Base-by-base conservation (phyloP, 129 eudicot genomes). In the Lactuca sativa region DNA sequence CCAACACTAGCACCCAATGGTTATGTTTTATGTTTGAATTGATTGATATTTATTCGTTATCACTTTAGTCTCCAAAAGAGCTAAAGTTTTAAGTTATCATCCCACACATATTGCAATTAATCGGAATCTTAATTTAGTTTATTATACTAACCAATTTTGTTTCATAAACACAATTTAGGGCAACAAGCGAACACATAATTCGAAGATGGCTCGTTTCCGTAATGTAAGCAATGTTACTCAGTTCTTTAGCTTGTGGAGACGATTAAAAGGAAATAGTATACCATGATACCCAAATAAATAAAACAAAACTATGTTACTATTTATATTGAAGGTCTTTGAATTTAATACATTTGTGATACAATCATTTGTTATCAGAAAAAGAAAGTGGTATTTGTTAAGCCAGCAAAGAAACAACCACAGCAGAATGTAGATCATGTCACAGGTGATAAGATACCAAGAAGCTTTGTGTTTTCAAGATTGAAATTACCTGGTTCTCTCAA, bases 391-490 rank as follows among this genome's bases (percentile, higher is more conserved):
- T 90, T 92, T 81, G 91, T 86, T 32, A 84, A 58, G 65, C 82
- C 85, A 11, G 31, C 67, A 48, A 72, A 33, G 72, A 90, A 78
- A 85, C 89, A 87, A 67, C 81, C 77, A 4, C 83, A 71, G 71
- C 91, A 88, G 16, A 89, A 77, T 17, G 96, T 92, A 6, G 95
- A 92, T 76, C 98, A 86, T 62, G 77, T 89, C 5, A 92, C 96
- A 1, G 98, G 98, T 12, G 96, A 89, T 70, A 92, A 89, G 79
- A 89, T 92, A 36, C 98, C 98, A 1, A 80, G 88, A 66, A 93
- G 97, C 73, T 89, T 93, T 48, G 99, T 93, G 17, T 93, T 93
- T 75, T 85, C 88, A 32, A 79, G 99, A 52, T 78, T 83, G 65
- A 93, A 90, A 73, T 67, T 93, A 72, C 97, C 99, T 40, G 83